Evolutionary conservation across 108 stramenopile species (phyloP).

Genomic region (Cyclotella atomus): DNA sequence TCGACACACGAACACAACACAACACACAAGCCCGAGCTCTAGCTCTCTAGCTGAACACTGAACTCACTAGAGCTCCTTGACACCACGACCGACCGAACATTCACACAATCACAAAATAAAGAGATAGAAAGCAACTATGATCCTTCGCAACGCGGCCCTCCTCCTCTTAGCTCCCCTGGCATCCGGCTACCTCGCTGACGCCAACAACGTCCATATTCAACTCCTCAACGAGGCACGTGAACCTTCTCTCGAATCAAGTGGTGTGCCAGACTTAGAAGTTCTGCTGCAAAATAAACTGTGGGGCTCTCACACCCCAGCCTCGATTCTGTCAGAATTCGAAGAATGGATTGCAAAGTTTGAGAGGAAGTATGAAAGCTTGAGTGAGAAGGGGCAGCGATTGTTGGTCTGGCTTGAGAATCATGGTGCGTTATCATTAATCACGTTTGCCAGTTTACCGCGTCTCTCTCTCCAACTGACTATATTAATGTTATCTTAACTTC

Average conservation of each 20-base stretch:
- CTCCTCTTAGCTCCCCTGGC: background rate
- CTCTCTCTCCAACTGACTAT: background rate
- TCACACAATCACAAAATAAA: background rate
- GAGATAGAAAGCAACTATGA: background rate
- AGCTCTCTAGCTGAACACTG: background rate
- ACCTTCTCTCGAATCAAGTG: too few species aligned
- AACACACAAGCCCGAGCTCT: background rate
- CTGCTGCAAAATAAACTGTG: constrained; percentile 1
- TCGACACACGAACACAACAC: background rate
- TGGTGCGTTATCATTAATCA: constrained; percentile 51
- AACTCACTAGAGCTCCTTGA: background rate
- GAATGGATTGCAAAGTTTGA: constrained; percentile 57
- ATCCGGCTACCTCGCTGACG: background rate
- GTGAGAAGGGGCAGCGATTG: constrained; percentile 53
- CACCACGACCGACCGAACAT: background rate
- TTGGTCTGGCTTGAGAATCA: constrained; percentile 81
- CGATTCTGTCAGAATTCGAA: constrained; percentile 43
- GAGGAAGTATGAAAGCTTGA: constrained; percentile 59
- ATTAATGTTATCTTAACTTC: background rate
- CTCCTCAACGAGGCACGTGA: background rate
- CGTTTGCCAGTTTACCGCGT: constrained; percentile 28
- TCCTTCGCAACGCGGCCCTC: background rate
- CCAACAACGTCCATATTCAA: background rate
- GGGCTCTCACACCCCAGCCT: background rate
- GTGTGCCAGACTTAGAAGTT: background rate